phyloP scores from a whole-genome alignment of 352 stramenopile species.

The Globisporangium ultimum region DNA sequence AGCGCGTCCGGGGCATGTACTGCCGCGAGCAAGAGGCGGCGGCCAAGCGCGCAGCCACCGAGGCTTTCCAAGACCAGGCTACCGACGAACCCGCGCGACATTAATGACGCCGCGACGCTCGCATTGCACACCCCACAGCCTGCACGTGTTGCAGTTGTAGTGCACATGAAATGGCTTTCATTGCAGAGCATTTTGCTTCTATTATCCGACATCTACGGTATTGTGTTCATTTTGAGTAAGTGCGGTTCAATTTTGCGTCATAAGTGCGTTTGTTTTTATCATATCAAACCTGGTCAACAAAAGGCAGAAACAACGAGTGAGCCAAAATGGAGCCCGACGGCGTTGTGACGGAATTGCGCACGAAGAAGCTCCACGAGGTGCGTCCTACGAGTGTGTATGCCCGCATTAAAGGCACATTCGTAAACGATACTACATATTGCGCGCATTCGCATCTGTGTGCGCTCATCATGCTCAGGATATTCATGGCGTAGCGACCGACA shows the following conservation, averaged over 20 bases:
- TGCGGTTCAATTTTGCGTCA: no score
- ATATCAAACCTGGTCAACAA: background rate
- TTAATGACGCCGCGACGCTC: background rate
- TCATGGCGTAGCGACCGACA: conserved; percentile 63
- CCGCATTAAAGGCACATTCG: background rate
- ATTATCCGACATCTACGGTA: no score
- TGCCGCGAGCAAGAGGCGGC: conserved; percentile 7
- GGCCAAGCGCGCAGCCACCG: conserved; percentile 7
- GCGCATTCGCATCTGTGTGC: background rate
- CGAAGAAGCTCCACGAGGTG: conserved; percentile 39
- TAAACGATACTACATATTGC: no score
- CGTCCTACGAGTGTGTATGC: background rate
- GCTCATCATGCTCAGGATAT: conserved; percentile 43
- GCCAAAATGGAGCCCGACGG: conserved; percentile 13
- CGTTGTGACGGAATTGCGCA: conserved; percentile 29
- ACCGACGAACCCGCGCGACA: conserved; percentile 9
- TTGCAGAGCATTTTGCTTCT: no score
- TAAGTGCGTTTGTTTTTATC: no score
- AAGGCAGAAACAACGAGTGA: background rate
- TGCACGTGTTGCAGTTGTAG: no score
- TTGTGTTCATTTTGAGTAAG: no score
- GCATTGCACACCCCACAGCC: background rate
- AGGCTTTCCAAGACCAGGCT: conserved; percentile 6
- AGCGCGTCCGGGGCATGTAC: conserved; percentile 5
- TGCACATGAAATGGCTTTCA: no score